Conservation (phyloP, 768 basidiomycete genomes). For the Serendipita sp. region DNA sequence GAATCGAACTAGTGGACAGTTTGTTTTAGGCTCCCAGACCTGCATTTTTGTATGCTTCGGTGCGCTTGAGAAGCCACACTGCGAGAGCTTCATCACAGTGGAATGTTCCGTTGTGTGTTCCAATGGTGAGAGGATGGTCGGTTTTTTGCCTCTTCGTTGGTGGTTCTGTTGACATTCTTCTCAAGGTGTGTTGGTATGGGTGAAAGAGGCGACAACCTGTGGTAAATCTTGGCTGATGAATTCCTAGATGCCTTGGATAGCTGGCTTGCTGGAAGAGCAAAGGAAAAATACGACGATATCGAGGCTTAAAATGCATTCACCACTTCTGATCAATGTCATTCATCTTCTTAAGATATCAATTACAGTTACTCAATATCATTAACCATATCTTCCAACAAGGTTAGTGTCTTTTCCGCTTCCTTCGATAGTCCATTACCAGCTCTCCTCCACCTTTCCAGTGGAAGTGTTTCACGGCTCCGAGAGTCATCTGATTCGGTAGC, state of each 20-base stretch:
- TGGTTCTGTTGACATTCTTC: too few relatives aligned
- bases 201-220: neutral
- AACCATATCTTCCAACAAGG: too few relatives aligned
- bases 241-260: neutral
- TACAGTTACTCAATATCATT: too few relatives aligned
- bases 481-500: slow-evolving; percentile 72
- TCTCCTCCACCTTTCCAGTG: slow-evolving; percentile 68
- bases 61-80: slow-evolving; percentile 72
- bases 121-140: slow-evolving; percentile 32
- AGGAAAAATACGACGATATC: too few relatives aligned
- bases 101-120: slow-evolving; percentile 90
- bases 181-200: neutral
- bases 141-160: neutral
- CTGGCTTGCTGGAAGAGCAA: too few relatives aligned
- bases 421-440: slow-evolving; percentile 63
- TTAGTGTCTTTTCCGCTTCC: slow-evolving; percentile 10
- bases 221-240: neutral
- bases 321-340: neutral
- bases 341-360: too few relatives aligned
- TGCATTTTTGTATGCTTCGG: slow-evolving; percentile 56
- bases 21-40: slow-evolving; percentile 26
- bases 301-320: too few relatives aligned
- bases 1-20: neutral
- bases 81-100: slow-evolving; percentile 97
- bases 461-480: slow-evolving; percentile 80